Base-by-base conservation (phyloP, 441 rosid species). In the Erodium texanum region DNA sequence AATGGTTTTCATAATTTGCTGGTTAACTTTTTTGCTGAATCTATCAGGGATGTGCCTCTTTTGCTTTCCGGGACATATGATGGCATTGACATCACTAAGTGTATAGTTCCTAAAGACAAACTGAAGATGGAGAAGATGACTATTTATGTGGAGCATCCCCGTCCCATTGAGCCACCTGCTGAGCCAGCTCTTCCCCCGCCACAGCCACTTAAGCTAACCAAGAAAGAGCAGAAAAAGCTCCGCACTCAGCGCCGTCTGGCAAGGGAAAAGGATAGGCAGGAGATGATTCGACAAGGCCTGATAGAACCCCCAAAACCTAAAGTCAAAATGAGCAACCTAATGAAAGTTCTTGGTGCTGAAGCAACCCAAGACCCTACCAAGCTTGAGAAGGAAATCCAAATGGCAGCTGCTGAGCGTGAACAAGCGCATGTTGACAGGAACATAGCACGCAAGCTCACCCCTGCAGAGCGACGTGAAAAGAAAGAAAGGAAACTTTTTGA, bases 371-470 rank as follows among this genome's bases (percentile, higher is more conserved):
- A 93, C 71, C 97, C 99, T 24, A 91, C 97, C 41, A 85, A 81
- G 78, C 99, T 93, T 22, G 99, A 93, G 77, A 91, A 76, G 84
- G 95, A 93, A 82, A 83, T 93, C 69, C 87, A 90, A 9, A 88
- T 83, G 70, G 96, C 96, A 38, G 97, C 96, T 66, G 99, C 97
- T 4, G 99, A 91, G 82, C 93, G 97, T 70, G 96, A 93, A 75
- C 97, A 91, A 73, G 97, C 97, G 79, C 97, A 93, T 20, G 89
- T 89, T 1, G 99, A 93, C 67, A 82, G 99, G 79, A 91, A 91
- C 50, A 76, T 85, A 10, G 93, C 99, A 11, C 82, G 96, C 50
- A 91, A 91, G 79, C 93, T 93, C 61, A 93, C 99, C 58, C 96
- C 96, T 19, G 88, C 96, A 15, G 99, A 93, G 82, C 85, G 86